These are phyloP conservation scores for Ephemerocybe angulata DNA, from an alignment of 768 basidiomycete genomes.

Conservation along the genomic window DNA sequence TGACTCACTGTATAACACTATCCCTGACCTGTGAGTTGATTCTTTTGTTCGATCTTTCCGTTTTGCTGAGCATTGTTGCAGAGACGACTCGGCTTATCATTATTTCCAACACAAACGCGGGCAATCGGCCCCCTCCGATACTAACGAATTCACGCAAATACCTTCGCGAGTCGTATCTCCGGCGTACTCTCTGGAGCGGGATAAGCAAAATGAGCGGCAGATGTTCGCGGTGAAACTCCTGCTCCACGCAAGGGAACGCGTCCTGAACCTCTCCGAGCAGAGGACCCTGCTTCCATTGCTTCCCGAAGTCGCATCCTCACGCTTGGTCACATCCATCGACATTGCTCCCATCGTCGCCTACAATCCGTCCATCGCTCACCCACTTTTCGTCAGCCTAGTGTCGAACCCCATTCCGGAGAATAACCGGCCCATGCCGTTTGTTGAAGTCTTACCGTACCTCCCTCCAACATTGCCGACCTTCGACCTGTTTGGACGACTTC, in stretches of 20 bases:
- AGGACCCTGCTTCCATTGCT: slow-evolving; percentile 48
- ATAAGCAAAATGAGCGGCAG: slow-evolving; percentile 53
- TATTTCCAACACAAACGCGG: slow-evolving; percentile 40
- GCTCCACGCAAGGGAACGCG: slow-evolving; percentile 65
- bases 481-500: slow-evolving; percentile 65
- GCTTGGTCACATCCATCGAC: slow-evolving; percentile 65
- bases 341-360: slow-evolving; percentile 59
- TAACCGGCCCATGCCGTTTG: slow-evolving; percentile 45
- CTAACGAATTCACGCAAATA: slow-evolving; percentile 21
- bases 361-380: slow-evolving; percentile 69
- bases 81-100: slow-evolving; percentile 44
- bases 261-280: slow-evolving; percentile 72
- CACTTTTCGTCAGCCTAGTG: slow-evolving; percentile 59
- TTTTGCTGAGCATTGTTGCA: slow-evolving; percentile 14
- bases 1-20: slow-evolving; percentile 53
- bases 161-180: slow-evolving; percentile 12
- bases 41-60: slow-evolving; percentile 1
- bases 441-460: slow-evolving; percentile 60
- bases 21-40: slow-evolving; percentile 43
- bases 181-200: slow-evolving; percentile 40
- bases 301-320: slow-evolving; percentile 40
- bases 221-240: slow-evolving; percentile 66
- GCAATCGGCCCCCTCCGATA: slow-evolving; percentile 42
- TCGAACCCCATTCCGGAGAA: slow-evolving; percentile 36
- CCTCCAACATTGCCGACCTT: slow-evolving; percentile 73